Base-by-base conservation (phyloP, 306 rosid species). In the Sechiopsis laciniata region DNA sequence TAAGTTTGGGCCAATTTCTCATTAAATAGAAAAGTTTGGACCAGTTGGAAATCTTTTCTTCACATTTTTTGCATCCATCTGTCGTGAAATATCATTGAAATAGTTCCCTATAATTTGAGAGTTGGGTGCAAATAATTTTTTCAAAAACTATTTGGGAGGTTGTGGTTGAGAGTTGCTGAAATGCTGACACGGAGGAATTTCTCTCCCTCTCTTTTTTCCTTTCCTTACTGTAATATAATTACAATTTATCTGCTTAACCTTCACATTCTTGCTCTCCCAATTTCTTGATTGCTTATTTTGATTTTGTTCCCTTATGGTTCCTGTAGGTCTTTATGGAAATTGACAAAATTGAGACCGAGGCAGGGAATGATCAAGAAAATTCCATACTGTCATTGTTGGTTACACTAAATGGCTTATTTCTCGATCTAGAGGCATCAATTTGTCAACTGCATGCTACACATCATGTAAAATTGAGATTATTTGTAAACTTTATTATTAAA, bases 341-440 rank as follows among this genome's bases (percentile, higher is more conserved):
- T 73, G 94, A 85, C 65, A 86, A 69, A 80, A 50, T 76, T 26
- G 94, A 86, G 58, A 87, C 82, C 66, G 87, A 86, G 63, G 74
- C 87, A 15, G 80, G 79, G 66, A 82, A 68, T 19, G 83, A 90
- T 86, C 96, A 96, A 72, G 80, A 82, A 75, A 77, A 58, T 57
- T 80, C 82, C 19, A 72, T 89, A 66, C 87, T 83, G 8, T 77
- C 83, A 0, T 84, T 94, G 64, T 78, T 94, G 83, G 82, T 67
- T 60, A 82, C 78, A 60, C 73, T 94, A 77, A 89, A 80, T 80
- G 83, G 80, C 74, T 80, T 89, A 78, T 89, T 94, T 72, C 80
- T 86, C 79, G 78, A 86, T 72, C 82, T 94, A 78, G 98, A 90
- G 87, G 86, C 86, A 46, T 88, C 98, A 66, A 82, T 94, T 72